Evolutionary conservation across 352 stramenopile genomes (phyloP).

Genomic region (Phytopythium montanum): DNA sequence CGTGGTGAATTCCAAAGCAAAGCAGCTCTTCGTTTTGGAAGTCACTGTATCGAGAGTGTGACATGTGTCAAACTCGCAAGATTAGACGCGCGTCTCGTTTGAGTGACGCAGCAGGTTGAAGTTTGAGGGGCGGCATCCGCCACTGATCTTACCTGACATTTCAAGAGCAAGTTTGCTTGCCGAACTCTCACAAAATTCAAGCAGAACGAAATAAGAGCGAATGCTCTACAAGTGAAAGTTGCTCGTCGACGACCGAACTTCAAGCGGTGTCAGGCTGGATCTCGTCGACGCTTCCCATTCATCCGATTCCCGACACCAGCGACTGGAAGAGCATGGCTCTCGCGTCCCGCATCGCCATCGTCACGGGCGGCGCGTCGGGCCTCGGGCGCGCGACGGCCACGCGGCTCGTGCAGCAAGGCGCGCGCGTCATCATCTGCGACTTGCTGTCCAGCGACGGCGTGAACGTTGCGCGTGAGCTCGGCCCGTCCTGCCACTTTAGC

Average conservation of each 20-base stretch:
- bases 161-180: not conserved
- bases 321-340: constrained; percentile 29
- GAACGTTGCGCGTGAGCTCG: constrained; percentile 71
- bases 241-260: constrained; percentile 2
- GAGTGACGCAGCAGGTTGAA: not conserved
- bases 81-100: not conserved
- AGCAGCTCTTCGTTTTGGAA: too few species aligned
- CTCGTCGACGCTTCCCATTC: not conserved
- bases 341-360: constrained; percentile 73
- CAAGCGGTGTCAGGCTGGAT: not conserved
- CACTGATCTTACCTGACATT: not conserved
- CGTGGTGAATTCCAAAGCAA: not conserved
- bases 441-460: constrained; percentile 80
- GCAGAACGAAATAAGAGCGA: not conserved
- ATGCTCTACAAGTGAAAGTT: not conserved
- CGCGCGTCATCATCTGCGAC: constrained; percentile 91
- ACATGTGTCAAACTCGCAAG: not conserved
- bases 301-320: not conserved
- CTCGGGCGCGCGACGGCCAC: constrained; percentile 91
- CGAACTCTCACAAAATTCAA: not conserved
- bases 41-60: not conserved
- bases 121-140: not conserved
- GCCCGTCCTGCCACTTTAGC: constrained; percentile 77
- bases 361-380: constrained; percentile 93
- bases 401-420: constrained; percentile 87